Base-by-base conservation (phyloP, 768 basidiomycete genomes). In the Lanmaoa rubissima region DNA sequence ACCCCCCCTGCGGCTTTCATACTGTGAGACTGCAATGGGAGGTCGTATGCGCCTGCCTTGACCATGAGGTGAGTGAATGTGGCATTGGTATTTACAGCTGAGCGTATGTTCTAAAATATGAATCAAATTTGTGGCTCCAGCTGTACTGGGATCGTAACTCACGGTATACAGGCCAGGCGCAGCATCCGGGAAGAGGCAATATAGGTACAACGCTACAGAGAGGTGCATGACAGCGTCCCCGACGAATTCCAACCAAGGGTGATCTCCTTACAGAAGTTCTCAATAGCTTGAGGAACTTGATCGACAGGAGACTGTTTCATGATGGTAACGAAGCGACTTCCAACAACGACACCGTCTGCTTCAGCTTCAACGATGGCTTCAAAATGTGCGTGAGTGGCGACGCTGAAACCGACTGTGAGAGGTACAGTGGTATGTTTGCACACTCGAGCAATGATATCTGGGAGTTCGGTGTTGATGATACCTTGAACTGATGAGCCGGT, bases 161-260 rank as follows among this genome's bases (percentile, higher is more conserved):
- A 76, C 76, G 46, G 76, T 73, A 57, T 75, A 75, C 55, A 73
- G 61, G 41, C 64, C 64, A 48, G 74, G 75, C 13, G 63, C 53
- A 51, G 64, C 73, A 14, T 71, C 26, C n/a, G 73, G 72, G 53
- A 67, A 66, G 46, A 67, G 58, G 17, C 63, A 64, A 54, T 74
- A 76, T 2, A 81, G 70, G 53, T 71, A 70, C 44, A 74, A 68
- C 12, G 76, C 75, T 16, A 80, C 66, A 32, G 71, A 66, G 54
- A 76, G 73, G 57, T 77, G 73, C 71, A 81, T 79, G 51, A 78
- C 65, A 31, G 77, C 75, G 53, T 80, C 79, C 5, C 79, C 80
- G 13, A 80, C 59, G 61, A 79, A 80, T 61, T 81, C 80, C 45
- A 79, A 54, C 26, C 78, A 70, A 47, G 31, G n/a, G 46, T 47